Evolutionary conservation across 495 filamentous ascomycete species (phyloP).

Genomic region (Neurospora sp.): DNA sequence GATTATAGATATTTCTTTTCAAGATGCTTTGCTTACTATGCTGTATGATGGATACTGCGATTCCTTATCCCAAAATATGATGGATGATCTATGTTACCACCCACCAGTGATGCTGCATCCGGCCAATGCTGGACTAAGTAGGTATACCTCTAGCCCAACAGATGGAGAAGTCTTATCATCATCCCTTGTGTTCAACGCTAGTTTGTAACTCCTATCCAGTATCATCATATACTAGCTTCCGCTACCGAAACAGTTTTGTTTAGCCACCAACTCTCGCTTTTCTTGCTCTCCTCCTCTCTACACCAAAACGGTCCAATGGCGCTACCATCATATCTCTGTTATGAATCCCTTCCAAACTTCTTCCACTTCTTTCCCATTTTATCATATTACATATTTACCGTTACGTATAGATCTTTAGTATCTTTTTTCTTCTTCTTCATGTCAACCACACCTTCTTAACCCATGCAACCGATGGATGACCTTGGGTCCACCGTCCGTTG

Average conservation of each 20-base stretch:
- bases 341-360: background rate
- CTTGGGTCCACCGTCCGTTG: background rate
- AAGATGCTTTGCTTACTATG: background rate
- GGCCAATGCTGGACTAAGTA: background rate
- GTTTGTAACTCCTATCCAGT: background rate
- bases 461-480: no score
- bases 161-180: background rate
- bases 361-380: background rate
- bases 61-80: background rate
- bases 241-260: background rate
- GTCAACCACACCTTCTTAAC: background rate
- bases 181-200: background rate
- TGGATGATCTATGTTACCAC: background rate
- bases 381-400: background rate
- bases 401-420: background rate
- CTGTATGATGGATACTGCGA: background rate
- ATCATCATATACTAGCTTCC: background rate
- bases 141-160: background rate
- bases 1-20: background rate
- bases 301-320: background rate
- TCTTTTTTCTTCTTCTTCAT: background rate
- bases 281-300: background rate
- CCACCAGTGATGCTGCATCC: background rate
- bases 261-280: background rate
- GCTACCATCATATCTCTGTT: background rate